phyloP scores from a whole-genome alignment of 2,329 filamentous ascomycete species.

The Nothophoma quercina region DNA sequence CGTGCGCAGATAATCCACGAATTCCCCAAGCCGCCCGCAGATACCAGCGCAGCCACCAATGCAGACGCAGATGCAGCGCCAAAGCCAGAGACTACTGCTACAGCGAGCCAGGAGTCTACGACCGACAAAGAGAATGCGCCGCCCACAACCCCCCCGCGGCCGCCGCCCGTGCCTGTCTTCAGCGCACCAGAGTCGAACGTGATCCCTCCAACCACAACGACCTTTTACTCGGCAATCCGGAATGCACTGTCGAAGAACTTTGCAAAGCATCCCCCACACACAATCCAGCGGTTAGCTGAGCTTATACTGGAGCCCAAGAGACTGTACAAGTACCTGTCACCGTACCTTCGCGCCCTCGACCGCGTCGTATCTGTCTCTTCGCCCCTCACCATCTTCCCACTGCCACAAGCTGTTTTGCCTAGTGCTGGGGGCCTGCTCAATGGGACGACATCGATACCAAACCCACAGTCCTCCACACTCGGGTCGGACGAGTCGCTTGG shows the following conservation, averaged over 20 bases:
- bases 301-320: slow-evolving; percentile 77
- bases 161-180: slow-evolving; percentile 52
- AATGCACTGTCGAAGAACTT: slow-evolving; percentile 72
- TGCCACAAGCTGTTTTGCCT: slow-evolving; percentile 69
- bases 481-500: slow-evolving; percentile 90
- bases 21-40: slow-evolving; percentile 70
- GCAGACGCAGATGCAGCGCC: slow-evolving; percentile 31
- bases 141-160: slow-evolving; percentile 53
- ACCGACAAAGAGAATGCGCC: slow-evolving; percentile 74
- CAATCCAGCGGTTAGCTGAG: slow-evolving; percentile 89
- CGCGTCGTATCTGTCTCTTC: slow-evolving; percentile 91
- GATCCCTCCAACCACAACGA: slow-evolving; percentile 42
- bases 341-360: slow-evolving; percentile 90
- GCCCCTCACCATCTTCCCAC: slow-evolving; percentile 78
- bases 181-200: slow-evolving; percentile 39
- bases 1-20: slow-evolving; percentile 72
- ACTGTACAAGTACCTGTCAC: slow-evolving; percentile 81
- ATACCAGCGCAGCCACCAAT: slow-evolving; percentile 51
- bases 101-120: slow-evolving; percentile 55
- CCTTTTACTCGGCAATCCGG: slow-evolving; percentile 46
- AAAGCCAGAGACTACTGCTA: slow-evolving; percentile 59
- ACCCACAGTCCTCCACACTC: slow-evolving; percentile 54
- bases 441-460: slow-evolving; percentile 60
- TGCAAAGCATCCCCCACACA: slow-evolving; percentile 80
- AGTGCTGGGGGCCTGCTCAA: slow-evolving; percentile 64